Conservation (phyloP, 2,329 filamentous ascomycete genomes). For the Apiospora malaysiana region DNA sequence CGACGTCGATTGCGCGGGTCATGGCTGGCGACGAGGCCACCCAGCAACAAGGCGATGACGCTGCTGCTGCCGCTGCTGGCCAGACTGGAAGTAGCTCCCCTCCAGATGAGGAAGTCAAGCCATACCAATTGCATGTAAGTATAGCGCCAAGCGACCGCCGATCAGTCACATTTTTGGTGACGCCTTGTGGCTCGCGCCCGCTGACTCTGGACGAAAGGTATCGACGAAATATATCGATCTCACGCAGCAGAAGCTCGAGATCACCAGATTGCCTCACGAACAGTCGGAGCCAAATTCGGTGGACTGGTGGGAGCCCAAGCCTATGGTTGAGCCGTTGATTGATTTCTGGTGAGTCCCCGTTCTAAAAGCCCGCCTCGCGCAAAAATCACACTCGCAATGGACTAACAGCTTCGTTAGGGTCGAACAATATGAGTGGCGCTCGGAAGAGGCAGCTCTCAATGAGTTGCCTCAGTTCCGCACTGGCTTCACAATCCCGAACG, state of each 20-base stretch:
- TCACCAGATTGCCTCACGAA: constrained; percentile 69
- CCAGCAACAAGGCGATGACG: constrained; percentile 32
- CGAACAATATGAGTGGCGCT: constrained; percentile 69
- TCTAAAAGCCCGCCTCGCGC: background rate
- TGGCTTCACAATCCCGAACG: constrained; percentile 49
- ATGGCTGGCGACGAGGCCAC: constrained; percentile 33
- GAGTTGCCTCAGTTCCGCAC: constrained; percentile 69
- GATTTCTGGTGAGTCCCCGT: constrained; percentile 62
- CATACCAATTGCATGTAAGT: constrained; percentile 64
- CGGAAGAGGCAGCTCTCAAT: constrained; percentile 64
- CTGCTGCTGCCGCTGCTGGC: constrained; percentile 35
- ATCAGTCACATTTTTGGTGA: background rate
- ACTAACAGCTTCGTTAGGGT: constrained; percentile 52
- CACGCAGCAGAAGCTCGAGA: constrained; percentile 70
- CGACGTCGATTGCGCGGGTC: constrained; percentile 15
- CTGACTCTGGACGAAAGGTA: constrained; percentile 50
- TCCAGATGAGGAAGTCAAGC: constrained; percentile 50
- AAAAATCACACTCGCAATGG: background rate
- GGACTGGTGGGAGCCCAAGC: constrained; percentile 66
- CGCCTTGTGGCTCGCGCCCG: background rate
- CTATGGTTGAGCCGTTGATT: constrained; percentile 66
- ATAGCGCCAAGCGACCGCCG: constrained; percentile 13
- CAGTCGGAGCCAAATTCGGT: constrained; percentile 51
- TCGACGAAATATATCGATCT: constrained; percentile 71
- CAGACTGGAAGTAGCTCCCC: constrained; percentile 6